These are phyloP conservation scores for Cordyceps fumosorosea DNA, from an alignment of 2,329 filamentous ascomycete species.

Conservation along the genomic window DNA sequence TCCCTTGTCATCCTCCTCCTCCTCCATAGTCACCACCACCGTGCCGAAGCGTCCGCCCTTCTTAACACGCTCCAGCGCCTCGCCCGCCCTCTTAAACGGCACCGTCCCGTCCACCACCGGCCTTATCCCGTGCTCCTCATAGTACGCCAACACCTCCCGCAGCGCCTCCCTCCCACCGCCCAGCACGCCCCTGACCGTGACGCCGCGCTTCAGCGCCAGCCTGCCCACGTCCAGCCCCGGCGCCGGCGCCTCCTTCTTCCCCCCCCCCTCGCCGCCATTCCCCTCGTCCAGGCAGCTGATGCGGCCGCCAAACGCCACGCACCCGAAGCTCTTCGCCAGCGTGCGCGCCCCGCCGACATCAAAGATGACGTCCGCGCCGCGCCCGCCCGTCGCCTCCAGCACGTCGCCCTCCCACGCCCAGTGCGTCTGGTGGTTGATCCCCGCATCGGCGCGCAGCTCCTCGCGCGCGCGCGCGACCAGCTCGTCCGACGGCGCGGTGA, in stretches of 20 bases:
- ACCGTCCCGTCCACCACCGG: constrained; percentile 45
- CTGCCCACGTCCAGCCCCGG: constrained; percentile 29
- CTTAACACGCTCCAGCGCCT: constrained; percentile 47
- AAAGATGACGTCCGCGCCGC: constrained; percentile 48
- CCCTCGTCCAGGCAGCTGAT: constrained; percentile 40
- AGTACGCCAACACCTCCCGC: constrained; percentile 47
- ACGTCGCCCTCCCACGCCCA: constrained; percentile 46
- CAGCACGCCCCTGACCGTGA: constrained; percentile 43
- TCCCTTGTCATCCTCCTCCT: neutral
- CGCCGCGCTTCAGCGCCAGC: constrained; percentile 6
- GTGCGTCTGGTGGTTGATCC: constrained; percentile 47
- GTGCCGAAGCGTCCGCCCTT: constrained; percentile 52
- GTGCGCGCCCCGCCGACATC: constrained; percentile 49
- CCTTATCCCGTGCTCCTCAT: constrained; percentile 35
- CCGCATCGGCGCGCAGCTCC: constrained; percentile 43
- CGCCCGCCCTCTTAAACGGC: constrained; percentile 36
- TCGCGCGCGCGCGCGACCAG: constrained; percentile 41
- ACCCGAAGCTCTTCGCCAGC: constrained; percentile 44
- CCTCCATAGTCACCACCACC: constrained; percentile 40
- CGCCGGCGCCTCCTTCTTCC: constrained; percentile 7
- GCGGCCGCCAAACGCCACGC: constrained; percentile 47
- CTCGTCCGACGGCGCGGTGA: constrained; percentile 48
- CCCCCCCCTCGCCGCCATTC: constrained; percentile 13
- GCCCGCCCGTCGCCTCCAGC: constrained; percentile 35
- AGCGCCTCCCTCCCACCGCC: constrained; percentile 52